phyloP scores from a whole-genome alignment of 2,329 filamentous ascomycete genomes.

The Simplicillium aogashimaense region DNA sequence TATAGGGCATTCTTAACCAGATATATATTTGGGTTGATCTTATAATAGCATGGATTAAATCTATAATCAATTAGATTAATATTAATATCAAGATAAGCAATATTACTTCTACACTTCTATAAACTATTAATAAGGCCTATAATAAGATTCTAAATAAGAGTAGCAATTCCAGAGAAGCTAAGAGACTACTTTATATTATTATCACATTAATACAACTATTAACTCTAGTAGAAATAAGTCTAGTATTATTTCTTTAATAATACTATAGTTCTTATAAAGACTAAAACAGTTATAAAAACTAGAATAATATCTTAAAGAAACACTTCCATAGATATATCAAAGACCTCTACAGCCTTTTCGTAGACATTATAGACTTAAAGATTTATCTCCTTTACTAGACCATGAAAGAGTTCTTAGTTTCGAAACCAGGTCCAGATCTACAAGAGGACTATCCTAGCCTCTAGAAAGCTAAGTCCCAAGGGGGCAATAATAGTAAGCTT shows the following conservation, averaged over 20 bases:
- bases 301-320: slow-evolving; percentile 4
- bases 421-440: neutral
- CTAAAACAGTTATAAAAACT: slow-evolving; percentile 4
- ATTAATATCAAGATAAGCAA: slow-evolving; percentile 3
- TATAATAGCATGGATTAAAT: slow-evolving; percentile 9
- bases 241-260: slow-evolving; percentile 9
- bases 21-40: slow-evolving; percentile 18
- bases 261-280: neutral
- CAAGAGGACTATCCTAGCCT: no score
- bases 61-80: no score
- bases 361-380: slow-evolving; percentile 13
- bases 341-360: slow-evolving; percentile 21
- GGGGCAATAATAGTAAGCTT: no score
- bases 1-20: slow-evolving; percentile 8
- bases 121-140: slow-evolving; percentile 15
- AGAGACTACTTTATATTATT: slow-evolving; percentile 13
- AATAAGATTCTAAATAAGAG: slow-evolving; percentile 14
- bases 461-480: no score
- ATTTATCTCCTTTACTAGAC: slow-evolving; percentile 20
- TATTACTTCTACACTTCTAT: slow-evolving; percentile 8
- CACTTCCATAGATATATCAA: slow-evolving; percentile 10
- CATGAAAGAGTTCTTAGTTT: slow-evolving; percentile 18
- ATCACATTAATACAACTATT: slow-evolving; percentile 14
- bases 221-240: slow-evolving; percentile 11
- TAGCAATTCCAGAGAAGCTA: slow-evolving; percentile 4